Evolutionary conservation across 148 eudicot species (phyloP).

Genomic region (Persicaria maculosa): DNA sequence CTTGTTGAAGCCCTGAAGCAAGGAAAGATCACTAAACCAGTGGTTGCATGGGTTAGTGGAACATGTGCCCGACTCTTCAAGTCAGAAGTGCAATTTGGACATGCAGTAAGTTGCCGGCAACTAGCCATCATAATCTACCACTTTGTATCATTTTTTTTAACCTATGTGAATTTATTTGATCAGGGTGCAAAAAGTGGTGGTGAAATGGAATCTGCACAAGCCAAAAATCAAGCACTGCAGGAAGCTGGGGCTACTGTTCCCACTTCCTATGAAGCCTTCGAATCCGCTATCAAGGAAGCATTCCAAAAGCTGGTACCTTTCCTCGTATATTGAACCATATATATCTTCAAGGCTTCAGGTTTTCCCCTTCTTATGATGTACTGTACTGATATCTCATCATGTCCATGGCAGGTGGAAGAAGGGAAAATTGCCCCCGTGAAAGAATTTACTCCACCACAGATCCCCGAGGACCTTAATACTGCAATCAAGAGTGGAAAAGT

Average conservation of each 20-base stretch:
- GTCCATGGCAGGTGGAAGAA: constrained; percentile 43
- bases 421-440: constrained; percentile 69
- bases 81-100: constrained; percentile 99
- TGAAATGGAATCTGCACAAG: constrained; percentile 97
- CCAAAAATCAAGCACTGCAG: constrained; percentile 84
- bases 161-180: constrained; percentile 10
- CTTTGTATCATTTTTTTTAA: neutral
- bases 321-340: neutral
- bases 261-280: constrained; percentile 88
- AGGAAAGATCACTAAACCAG: constrained; percentile 88
- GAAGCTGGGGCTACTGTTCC: constrained; percentile 96
- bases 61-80: constrained; percentile 95
- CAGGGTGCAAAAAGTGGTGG: constrained; percentile 99
- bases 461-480: constrained; percentile 85
- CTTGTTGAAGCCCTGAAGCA: constrained; percentile 95
- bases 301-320: constrained; percentile 62
- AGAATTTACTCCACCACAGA: constrained; percentile 92
- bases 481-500: constrained; percentile 99
- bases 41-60: constrained; percentile 99
- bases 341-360: neutral
- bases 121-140: neutral
- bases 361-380: neutral
- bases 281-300: constrained; percentile 70
- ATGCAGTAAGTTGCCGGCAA: constrained; percentile 58
- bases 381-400: neutral